Evolutionary conservation across 768 basidiomycete genomes (phyloP), one percentile per base, ranked within the genome.

Genomic region (Floccularia luteovirens): DNA sequence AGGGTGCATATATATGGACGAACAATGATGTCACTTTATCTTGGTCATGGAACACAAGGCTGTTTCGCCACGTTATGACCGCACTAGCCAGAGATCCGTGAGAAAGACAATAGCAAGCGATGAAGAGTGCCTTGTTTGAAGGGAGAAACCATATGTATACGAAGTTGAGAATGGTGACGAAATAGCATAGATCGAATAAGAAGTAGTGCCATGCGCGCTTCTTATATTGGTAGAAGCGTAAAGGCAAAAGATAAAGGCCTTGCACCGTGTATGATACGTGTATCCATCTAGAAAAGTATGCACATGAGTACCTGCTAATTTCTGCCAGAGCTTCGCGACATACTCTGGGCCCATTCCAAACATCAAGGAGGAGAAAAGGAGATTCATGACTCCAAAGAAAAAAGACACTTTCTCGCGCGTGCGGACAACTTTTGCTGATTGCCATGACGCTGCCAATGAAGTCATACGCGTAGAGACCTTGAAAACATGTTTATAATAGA

Each of bases 21-120:
- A 93, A 98, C 19, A 99, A 66, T 7, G 87, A 90, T 13, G 89
- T 97, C 54, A 97, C 88, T 61, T 98, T 98, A 59, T 99, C 96
- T 41, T 79, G 74, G 53, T 94, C 92, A 53, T 99, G 96, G 66
- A 99, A 99, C 2, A 99, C 96, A 17, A 99, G 78, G 48, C 90
- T 93, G 54, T 99, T 99, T 45, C 96, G 75, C 96, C 96, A 99
- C 7, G 94, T 97, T 49, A 97, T 89, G 36, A 98, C 92, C 0
- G 94, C 93, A 38, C 87, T 90, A 0, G 90, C 93, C 23, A 96
- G 74, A 0, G 87, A 77, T 0, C 92, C 96, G 55, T 96, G 83
- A 0, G 90, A 87, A 19, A 98, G 73, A 48, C 89, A 88, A 54
- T 96, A 98, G 53, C 90, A 93, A 3, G 92, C 89, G 36, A 90